Evolutionary conservation across 768 basidiomycete genomes (phyloP), one percentile per base, ranked within the genome.

Genomic region (Tulasnella sp.): DNA sequence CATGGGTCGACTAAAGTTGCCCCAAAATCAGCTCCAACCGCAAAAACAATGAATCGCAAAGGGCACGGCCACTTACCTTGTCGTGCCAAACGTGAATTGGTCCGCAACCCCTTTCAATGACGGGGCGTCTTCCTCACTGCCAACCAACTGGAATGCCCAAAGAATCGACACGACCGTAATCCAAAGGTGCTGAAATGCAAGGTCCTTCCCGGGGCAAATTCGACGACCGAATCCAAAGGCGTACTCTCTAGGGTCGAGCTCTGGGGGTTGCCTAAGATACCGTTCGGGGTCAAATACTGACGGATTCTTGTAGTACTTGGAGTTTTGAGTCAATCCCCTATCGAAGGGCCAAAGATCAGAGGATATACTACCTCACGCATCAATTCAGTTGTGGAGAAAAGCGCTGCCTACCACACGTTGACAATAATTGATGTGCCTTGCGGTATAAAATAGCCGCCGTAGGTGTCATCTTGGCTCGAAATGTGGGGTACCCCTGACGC

Each of bases 271-370:
- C 34, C 22, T 67, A 25, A 74, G 42, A 64, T 49, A 42, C 11
- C 77, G 74, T 5, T 75, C 73, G 0, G 77, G 77, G n/a, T 67
- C 36, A 38, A 77, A 77, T 17, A 19, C 58, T 19, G 45, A 75
- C 22, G 77, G 77, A 42, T 75, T 40, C 9, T 40, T 15, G 71
- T 64, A 77, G 17, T 58, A 37, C 12, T 22, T 54, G n/a, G 37
- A 25, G 64, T 77, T 73, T 14, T 58, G 75, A 9, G 40, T 14
- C 12, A 78, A 68, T 4, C 37, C 67, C 77, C 77, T 74, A 19
- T 0, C 15, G 37, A 8, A n/a, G 42, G 9, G n/a, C 22, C 3
- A 6, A n/a, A n/a, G 49, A n/a, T 36, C n/a, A 71, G 67, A 25
- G 31, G 15, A 3, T 49, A n/a, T 22, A n/a, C 49, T n/a, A n/a